These are phyloP conservation scores for Botryotinia globosa DNA, from an alignment of 2,329 filamentous ascomycete species.

Conservation along the genomic window DNA sequence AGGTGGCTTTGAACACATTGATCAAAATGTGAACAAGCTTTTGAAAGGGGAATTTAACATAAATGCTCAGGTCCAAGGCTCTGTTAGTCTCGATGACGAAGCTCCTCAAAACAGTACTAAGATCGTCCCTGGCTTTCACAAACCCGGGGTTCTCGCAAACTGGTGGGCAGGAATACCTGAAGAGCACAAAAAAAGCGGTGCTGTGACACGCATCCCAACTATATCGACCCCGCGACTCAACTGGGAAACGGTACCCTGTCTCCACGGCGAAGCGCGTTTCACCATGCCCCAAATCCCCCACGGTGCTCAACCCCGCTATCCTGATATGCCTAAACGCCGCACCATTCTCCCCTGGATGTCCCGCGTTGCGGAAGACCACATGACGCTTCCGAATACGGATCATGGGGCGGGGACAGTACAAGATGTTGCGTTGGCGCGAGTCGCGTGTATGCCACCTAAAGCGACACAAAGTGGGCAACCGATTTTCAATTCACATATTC, in stretches of 20 bases:
- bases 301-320: not conserved
- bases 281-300: slow-evolving; percentile 1
- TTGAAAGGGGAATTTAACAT: not conserved
- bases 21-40: not conserved
- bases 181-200: not conserved
- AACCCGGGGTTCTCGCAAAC: not conserved
- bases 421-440: not conserved
- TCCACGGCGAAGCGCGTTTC: not conserved
- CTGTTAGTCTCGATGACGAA: slow-evolving; percentile 1
- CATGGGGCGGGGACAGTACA: not conserved
- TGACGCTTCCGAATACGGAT: not conserved
- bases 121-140: slow-evolving; percentile 6
- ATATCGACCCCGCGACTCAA: not conserved
- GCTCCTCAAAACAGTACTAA: not conserved
- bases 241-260: not conserved
- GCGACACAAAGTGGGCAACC: not conserved
- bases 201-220: not conserved
- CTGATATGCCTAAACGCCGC: not conserved
- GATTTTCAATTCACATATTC: not conserved
- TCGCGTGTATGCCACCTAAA: not conserved
- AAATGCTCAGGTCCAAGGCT: not conserved
- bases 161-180: not conserved
- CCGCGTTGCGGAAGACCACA: not conserved
- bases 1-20: not conserved
- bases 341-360: not conserved